phyloP scores from a whole-genome alignment of 2,329 filamentous ascomycete genomes.

The Epichloe aotearoae region DNA sequence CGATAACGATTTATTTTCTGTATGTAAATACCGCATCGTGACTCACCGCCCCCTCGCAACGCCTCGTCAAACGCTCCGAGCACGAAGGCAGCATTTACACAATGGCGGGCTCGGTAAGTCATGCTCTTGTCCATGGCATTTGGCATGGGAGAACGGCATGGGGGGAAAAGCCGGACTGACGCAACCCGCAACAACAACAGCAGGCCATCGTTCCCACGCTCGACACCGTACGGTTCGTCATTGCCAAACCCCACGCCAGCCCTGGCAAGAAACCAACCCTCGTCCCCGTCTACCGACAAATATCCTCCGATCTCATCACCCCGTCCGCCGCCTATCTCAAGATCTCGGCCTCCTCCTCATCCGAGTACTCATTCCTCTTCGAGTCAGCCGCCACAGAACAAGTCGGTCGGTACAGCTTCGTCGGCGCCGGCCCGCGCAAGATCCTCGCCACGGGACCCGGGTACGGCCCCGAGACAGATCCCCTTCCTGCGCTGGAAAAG shows the following conservation, averaged over 20 bases:
- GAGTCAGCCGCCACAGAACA: constrained; percentile 91
- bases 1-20: not conserved
- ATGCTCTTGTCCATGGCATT: not conserved
- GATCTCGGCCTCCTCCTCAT: constrained; percentile 52
- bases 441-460: constrained; percentile 78
- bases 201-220: constrained; percentile 31
- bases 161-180: not conserved
- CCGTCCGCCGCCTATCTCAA: constrained; percentile 94
- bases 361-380: constrained; percentile 82
- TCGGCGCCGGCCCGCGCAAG: constrained; percentile 69
- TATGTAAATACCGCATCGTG: too few relatives aligned
- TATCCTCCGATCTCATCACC: constrained; percentile 84
- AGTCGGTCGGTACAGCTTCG: constrained; percentile 89
- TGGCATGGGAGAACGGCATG: too few relatives aligned
- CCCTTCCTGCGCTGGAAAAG: constrained; percentile 66
- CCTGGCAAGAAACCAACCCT: constrained; percentile 44
- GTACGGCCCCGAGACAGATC: constrained; percentile 73
- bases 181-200: constrained; percentile 13
- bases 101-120: constrained; percentile 19
- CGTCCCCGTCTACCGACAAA: constrained; percentile 69
- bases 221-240: constrained; percentile 30
- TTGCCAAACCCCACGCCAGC: constrained; percentile 22
- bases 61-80: not conserved
- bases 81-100: constrained; percentile 2
- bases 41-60: not conserved